Base-by-base conservation (phyloP, 148 eudicot genomes). In the Rhododendron simsii region DNA sequence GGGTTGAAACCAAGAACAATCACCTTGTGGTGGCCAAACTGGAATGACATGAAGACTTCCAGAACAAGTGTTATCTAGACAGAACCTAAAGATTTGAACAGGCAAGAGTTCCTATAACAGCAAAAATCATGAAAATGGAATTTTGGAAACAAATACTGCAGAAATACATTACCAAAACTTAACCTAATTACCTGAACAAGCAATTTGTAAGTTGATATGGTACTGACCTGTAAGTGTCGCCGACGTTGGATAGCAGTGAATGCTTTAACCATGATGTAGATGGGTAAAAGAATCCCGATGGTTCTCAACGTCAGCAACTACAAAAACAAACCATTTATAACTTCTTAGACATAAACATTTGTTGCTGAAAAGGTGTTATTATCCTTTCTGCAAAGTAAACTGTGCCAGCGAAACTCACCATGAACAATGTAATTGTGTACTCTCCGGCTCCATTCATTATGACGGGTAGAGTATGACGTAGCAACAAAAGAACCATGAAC, bases 381-480 rank as follows among this genome's bases (percentile, higher is more conserved):
- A 39, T 67, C 15, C 84, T 39, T 16, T 59, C 11, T 57, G 47
- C 28, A 21, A 76, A 77, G 57, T 23, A 63, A 78, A 12, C 7
- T 51, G 26, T 57, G 41, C 28, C 4, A 2, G 59, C 65, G 55
- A 45, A 74, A 84, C 93, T 90, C 84, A 94, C 98, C 77, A 83
- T 90, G 86, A 91, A 89, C 48, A 93, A 77, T 53, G 92, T 87
- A 80, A 89, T 74, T 23, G 96, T 89, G 83, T 92, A 92, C 74
- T 90, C 94, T 85, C 91, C 94, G 20, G 92, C 89, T 39, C 88
- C 93, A 80, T 86, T 85, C 30, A 93, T 33, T 30, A 94, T 80
- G 85, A 94, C 83, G 2, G 98, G 98, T 69, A 94, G 90, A 37
- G 95, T 90, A 76, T 92, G 96, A 45, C 96, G 97, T 69, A 95